Evolutionary conservation across 169 alveolate species (phyloP).

Genomic region (Cardiosporidium cionae): DNA sequence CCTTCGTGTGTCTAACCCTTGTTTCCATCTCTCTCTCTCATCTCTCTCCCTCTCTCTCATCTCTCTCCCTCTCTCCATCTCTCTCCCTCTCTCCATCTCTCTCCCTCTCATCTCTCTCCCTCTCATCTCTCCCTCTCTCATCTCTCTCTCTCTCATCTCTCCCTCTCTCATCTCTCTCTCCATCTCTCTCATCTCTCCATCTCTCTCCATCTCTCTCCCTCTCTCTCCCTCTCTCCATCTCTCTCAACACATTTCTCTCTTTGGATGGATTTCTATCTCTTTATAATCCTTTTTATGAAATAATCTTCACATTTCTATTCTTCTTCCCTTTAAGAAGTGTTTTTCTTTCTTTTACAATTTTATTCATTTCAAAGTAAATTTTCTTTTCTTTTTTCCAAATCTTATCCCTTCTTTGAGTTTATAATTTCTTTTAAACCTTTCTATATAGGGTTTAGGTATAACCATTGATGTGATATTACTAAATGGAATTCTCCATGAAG

Average conservation of each 20-base stretch:
- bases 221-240: not conserved
- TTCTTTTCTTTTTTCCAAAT: not conserved
- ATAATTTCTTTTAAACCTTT: not conserved
- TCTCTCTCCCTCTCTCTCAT: no score
- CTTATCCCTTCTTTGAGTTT: not conserved
- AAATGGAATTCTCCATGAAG: conserved; percentile 87
- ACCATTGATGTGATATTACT: conserved; percentile 98
- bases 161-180: no score
- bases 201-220: not conserved
- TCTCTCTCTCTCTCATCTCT: no score
- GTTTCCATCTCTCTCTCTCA: no score
- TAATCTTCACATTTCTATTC: not conserved
- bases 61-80: no score
- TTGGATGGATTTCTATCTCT: not conserved
- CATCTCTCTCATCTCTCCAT: no score
- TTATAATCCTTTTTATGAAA: not conserved
- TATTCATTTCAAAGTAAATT: not conserved
- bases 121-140: no score
- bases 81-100: no score
- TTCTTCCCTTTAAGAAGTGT: not conserved
- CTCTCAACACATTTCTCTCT: no score
- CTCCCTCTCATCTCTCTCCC: no score
- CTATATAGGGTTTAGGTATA: conserved; percentile 90
- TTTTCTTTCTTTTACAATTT: not conserved
- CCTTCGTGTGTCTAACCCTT: no score